Conservation (phyloP, 2,329 filamentous ascomycete genomes). For the Curvularia sp. region DNA sequence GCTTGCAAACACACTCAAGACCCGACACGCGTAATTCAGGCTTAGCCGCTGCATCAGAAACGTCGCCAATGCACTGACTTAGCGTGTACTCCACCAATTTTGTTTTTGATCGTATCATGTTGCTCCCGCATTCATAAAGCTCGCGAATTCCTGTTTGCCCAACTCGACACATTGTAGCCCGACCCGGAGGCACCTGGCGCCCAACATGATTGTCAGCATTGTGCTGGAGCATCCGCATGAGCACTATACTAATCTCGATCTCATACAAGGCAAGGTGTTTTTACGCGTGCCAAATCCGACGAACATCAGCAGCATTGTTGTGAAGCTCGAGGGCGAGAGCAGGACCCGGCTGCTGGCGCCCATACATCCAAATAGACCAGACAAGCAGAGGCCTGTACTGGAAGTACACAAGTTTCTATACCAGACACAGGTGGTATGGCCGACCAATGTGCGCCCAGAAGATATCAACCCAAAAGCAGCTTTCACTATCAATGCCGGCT, state of each 20-base stretch:
- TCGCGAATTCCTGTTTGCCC: slow-evolving; percentile 25
- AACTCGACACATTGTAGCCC: slow-evolving; percentile 15
- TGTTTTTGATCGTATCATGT: slow-evolving; percentile 34
- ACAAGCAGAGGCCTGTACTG: slow-evolving; percentile 55
- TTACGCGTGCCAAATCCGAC: slow-evolving; percentile 54
- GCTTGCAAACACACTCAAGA: slow-evolving; percentile 28
- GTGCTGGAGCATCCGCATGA: slow-evolving; percentile 69
- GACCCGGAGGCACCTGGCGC: slow-evolving; percentile 7
- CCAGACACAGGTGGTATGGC: slow-evolving; percentile 75
- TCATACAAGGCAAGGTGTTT: slow-evolving; percentile 65
- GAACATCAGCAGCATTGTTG: slow-evolving; percentile 65
- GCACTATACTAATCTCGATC: slow-evolving; percentile 82
- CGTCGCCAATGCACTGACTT: slow-evolving; percentile 18
- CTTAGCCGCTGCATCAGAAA: slow-evolving; percentile 32
- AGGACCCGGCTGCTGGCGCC: slow-evolving; percentile 68
- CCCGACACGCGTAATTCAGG: slow-evolving; percentile 43
- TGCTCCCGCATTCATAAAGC: slow-evolving; percentile 23
- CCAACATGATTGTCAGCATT: slow-evolving; percentile 63
- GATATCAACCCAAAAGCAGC: slow-evolving; percentile 54
- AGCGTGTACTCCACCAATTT: slow-evolving; percentile 9
- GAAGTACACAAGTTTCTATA: slow-evolving; percentile 73
- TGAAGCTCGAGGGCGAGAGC: slow-evolving; percentile 84
- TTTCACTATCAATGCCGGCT: slow-evolving; percentile 70
- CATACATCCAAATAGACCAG: slow-evolving; percentile 50
- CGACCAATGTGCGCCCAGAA: slow-evolving; percentile 57